Evolutionary conservation across 2,329 filamentous ascomycete species (phyloP).

Genomic region (Colletotrichum godetiae): DNA sequence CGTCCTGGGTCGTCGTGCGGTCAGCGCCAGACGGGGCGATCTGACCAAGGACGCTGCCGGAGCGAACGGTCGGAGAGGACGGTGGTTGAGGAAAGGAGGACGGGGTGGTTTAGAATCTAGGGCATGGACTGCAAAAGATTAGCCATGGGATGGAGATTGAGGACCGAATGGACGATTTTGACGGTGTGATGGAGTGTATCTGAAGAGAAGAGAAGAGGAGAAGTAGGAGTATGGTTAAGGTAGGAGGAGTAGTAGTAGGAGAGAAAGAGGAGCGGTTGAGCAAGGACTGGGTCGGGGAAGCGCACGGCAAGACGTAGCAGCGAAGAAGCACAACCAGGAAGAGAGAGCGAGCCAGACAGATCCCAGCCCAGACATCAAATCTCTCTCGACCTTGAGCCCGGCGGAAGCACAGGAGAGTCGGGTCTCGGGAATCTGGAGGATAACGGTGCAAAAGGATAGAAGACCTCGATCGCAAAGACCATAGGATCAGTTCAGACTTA

Average conservation of each 20-base stretch:
- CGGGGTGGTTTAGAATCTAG: constrained; percentile 13
- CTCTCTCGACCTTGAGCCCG: neutral
- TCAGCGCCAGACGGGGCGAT: constrained; percentile 34
- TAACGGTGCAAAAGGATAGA: constrained; percentile 39
- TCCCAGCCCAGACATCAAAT: constrained; percentile 9
- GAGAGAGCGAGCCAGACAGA: neutral
- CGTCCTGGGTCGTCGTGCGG: constrained; percentile 24
- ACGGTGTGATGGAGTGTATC: constrained; percentile 20
- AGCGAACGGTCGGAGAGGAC: constrained; percentile 32
- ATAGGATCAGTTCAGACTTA: constrained; percentile 50
- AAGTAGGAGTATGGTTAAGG: constrained; percentile 7
- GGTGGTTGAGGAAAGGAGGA: constrained; percentile 10
- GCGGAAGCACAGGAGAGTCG: constrained; percentile 1
- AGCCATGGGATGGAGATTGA: constrained; percentile 16
- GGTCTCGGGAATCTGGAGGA: constrained; percentile 6
- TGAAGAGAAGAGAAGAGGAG: constrained; percentile 9
- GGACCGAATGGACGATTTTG: neutral
- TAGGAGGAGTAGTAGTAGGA: constrained; percentile 11
- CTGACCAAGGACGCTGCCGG: constrained; percentile 35
- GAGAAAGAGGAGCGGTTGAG: constrained; percentile 32
- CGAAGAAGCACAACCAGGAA: constrained; percentile 4
- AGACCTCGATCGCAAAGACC: constrained; percentile 49
- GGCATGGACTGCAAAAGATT: constrained; percentile 29
- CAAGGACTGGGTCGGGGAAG: constrained; percentile 27
- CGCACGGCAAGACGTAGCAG: constrained; percentile 16